Conservation (phyloP, 345 rosid genomes). For the Aethionema arabicum region DNA sequence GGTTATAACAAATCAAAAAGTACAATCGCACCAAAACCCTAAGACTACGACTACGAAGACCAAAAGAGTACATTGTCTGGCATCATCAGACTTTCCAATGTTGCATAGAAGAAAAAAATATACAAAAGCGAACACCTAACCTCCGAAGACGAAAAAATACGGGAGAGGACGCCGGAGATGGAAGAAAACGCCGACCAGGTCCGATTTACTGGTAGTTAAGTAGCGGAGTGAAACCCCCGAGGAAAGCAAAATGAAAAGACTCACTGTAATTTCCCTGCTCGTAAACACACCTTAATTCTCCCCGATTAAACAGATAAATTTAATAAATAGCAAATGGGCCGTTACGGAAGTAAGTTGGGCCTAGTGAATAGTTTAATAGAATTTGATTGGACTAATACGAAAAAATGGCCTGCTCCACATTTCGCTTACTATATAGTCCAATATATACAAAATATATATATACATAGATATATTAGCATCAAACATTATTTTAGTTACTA, state of each 20-base stretch:
- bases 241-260: slow-evolving; percentile 19
- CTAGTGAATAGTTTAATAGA: background rate
- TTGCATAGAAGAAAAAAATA: background rate
- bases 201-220: slow-evolving; percentile 22
- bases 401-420: too few relatives aligned
- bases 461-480: too few relatives aligned
- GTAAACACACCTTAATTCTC: background rate
- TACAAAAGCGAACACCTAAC: slow-evolving; percentile 9
- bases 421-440: too few relatives aligned
- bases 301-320: background rate
- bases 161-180: slow-evolving; percentile 20
- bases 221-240: slow-evolving; percentile 16
- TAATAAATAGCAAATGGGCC: slow-evolving; percentile 16
- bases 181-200: background rate
- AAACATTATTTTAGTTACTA: too few relatives aligned
- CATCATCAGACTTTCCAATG: slow-evolving; percentile 23
- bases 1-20: slow-evolving; percentile 20
- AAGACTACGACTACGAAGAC: slow-evolving; percentile 14
- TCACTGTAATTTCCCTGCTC: slow-evolving; percentile 13
- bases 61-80: background rate
- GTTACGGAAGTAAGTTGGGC: slow-evolving; percentile 1
- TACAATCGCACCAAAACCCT: slow-evolving; percentile 32
- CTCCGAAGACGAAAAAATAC: slow-evolving; percentile 24
- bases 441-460: too few relatives aligned
- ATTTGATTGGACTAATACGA: too few relatives aligned